Conservation (phyloP, 768 basidiomycete genomes). For the Macrolepiota fuliginosa region DNA sequence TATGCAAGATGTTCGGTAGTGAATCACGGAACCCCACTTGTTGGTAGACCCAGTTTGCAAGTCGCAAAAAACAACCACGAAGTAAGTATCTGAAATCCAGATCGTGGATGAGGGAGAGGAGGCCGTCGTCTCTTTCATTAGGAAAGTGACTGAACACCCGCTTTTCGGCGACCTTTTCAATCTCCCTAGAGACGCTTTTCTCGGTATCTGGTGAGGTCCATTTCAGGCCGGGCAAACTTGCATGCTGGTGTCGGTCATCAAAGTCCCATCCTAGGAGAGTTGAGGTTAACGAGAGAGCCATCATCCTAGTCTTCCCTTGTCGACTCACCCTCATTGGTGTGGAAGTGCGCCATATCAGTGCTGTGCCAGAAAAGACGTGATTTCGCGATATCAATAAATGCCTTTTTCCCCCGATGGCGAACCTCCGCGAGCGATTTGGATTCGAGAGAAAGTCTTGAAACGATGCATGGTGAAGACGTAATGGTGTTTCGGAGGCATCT, state of each 20-base stretch:
- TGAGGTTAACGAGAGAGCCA: too few relatives aligned
- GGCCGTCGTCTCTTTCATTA: too few relatives aligned
- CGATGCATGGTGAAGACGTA: conserved; percentile 1
- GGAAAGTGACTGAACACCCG: too few relatives aligned
- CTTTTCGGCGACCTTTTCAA: neutral
- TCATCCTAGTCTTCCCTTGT: too few relatives aligned
- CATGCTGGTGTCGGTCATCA: neutral
- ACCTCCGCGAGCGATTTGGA: neutral
- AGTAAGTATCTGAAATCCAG: too few relatives aligned
- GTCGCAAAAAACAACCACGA: too few relatives aligned
- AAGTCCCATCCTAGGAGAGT: neutral
- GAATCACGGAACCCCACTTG: too few relatives aligned
- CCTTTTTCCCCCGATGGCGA: neutral
- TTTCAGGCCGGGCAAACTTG: neutral
- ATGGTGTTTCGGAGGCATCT: neutral
- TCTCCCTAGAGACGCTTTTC: neutral
- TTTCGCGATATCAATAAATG: neutral
- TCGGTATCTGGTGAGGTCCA: neutral
- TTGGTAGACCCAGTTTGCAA: too few relatives aligned
- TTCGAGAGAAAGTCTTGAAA: neutral
- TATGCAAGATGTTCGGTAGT: too few relatives aligned
- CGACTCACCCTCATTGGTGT: neutral
- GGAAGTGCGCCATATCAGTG: neutral
- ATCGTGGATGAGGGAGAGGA: too few relatives aligned
- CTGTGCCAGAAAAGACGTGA: neutral